Evolutionary conservation across 2,329 filamentous ascomycete genomes (phyloP).

Genomic region (Blumeriella jaapii): DNA sequence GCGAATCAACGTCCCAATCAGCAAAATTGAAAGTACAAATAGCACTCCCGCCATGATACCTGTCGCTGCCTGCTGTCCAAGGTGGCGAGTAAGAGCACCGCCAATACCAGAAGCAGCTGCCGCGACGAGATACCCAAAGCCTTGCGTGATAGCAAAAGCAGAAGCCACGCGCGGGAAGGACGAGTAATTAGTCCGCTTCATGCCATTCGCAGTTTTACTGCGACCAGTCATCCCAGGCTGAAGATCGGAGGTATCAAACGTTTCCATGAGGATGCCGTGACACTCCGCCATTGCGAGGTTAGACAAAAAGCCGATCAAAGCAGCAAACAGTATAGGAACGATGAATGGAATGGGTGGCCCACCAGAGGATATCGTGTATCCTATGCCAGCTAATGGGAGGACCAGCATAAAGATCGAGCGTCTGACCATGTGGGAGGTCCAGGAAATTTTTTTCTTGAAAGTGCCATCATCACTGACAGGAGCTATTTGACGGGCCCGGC

Average conservation of each 20-base stretch:
- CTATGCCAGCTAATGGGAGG: conserved; percentile 54
- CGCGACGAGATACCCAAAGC: conserved; percentile 56
- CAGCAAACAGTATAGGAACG: conserved; percentile 56
- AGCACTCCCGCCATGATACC: conserved; percentile 58
- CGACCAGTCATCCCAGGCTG: conserved; percentile 57
- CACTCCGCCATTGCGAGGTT: conserved; percentile 67
- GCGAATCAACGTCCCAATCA: conserved; percentile 50
- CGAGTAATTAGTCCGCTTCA: conserved; percentile 57
- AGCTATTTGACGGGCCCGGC: conserved; percentile 46
- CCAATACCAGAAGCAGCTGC: conserved; percentile 57
- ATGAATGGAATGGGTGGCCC: conserved; percentile 49
- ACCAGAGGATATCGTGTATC: conserved; percentile 54
- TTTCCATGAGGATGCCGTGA: conserved; percentile 68
- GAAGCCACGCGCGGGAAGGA: conserved; percentile 64
- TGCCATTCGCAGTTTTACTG: conserved; percentile 34
- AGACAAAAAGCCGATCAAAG: conserved; percentile 56
- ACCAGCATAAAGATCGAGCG: conserved; percentile 54
- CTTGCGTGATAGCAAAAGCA: conserved; percentile 60
- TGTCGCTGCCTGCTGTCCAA: conserved; percentile 57
- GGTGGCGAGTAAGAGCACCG: conserved; percentile 50
- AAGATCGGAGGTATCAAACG: conserved; percentile 69
- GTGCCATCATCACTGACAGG: conserved; percentile 56
- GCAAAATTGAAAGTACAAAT: conserved; percentile 49
- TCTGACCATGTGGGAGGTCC: conserved; percentile 63
- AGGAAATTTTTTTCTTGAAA: conserved; percentile 45